Conservation (phyloP, 2,329 filamentous ascomycete genomes). For the Purpureocillium takamizusanense region DNA sequence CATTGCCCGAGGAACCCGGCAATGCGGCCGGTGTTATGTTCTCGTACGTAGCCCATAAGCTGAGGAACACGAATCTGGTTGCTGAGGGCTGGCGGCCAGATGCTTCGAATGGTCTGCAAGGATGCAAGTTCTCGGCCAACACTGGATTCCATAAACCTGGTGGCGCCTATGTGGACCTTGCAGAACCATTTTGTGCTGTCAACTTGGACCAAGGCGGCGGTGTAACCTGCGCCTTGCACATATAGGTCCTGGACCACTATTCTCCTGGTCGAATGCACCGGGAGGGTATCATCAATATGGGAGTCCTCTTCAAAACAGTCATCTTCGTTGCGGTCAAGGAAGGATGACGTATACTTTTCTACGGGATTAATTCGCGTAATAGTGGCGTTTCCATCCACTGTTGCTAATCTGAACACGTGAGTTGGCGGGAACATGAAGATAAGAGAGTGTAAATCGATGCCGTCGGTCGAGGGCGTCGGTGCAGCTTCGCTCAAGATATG, state of each 20-base stretch:
- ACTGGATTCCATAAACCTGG: constrained; percentile 6
- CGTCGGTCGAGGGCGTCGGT: not conserved
- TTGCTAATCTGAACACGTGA: constrained; percentile 8
- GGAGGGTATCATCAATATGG: constrained; percentile 4
- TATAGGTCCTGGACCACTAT: constrained; percentile 7
- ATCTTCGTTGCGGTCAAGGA: constrained; percentile 3
- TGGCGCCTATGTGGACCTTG: constrained; percentile 8
- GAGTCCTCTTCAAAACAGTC: constrained; percentile 6
- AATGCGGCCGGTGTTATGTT: constrained; percentile 4
- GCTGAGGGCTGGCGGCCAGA: constrained; percentile 1
- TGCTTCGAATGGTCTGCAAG: constrained; percentile 7
- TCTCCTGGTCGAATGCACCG: constrained; percentile 7
- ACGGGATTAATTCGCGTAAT: constrained; percentile 8
- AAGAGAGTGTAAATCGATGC: constrained; percentile 7
- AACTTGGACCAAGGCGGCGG: constrained; percentile 7
- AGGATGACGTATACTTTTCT: constrained; percentile 7
- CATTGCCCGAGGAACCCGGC: constrained; percentile 11
- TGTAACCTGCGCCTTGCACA: constrained; percentile 3
- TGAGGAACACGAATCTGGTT: constrained; percentile 7
- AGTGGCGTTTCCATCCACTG: constrained; percentile 1
- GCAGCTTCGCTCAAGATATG: constrained; percentile 6
- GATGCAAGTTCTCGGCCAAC: constrained; percentile 9
- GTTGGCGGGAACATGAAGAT: constrained; percentile 2
- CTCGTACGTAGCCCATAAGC: constrained; percentile 9
- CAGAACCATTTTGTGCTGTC: constrained; percentile 13